These are phyloP conservation scores for Zychaea mexicana DNA, from an alignment of 371 early-diverging fungal species.

Conservation along the genomic window DNA sequence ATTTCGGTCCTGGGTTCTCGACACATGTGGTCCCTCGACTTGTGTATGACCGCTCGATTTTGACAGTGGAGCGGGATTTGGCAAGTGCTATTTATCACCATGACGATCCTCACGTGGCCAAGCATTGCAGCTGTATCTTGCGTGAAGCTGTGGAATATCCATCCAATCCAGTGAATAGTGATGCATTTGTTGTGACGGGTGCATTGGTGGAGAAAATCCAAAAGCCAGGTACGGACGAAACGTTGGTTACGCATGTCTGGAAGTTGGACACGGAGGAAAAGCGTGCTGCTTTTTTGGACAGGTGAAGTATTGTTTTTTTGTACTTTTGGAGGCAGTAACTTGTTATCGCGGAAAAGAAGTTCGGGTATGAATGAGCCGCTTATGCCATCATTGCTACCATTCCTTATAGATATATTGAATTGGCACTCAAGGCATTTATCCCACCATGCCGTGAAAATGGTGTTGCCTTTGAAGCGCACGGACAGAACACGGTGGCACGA, in stretches of 20 bases:
- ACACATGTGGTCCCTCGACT: slow-evolving; percentile 47
- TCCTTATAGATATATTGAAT: slow-evolving; percentile 31
- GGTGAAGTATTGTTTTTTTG: too few relatives aligned
- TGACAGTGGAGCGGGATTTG: slow-evolving; percentile 54
- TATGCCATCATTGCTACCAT: neutral
- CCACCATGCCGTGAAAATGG: slow-evolving; percentile 67
- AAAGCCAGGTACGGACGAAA: slow-evolving; percentile 47
- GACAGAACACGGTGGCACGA: slow-evolving; percentile 69
- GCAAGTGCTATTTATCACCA: slow-evolving; percentile 56
- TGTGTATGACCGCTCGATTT: slow-evolving; percentile 43
- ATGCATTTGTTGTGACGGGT: slow-evolving; percentile 63
- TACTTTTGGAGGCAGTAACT: too few relatives aligned
- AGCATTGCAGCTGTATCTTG: slow-evolving; percentile 69
- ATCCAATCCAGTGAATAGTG: slow-evolving; percentile 31
- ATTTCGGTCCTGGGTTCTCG: slow-evolving; percentile 66
- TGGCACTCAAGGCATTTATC: slow-evolving; percentile 62
- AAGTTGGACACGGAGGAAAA: slow-evolving; percentile 54
- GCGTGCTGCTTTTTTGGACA: slow-evolving; percentile 55
- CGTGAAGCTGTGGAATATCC: slow-evolving; percentile 57
- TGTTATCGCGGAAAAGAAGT: too few relatives aligned
- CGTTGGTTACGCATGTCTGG: slow-evolving; percentile 55
- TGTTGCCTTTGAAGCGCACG: slow-evolving; percentile 76
- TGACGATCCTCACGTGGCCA: slow-evolving; percentile 62
- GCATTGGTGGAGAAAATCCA: slow-evolving; percentile 63
- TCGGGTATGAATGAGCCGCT: too few relatives aligned